phyloP scores from a whole-genome alignment of 208 protist species.

The Phytomonas sp. region DNA sequence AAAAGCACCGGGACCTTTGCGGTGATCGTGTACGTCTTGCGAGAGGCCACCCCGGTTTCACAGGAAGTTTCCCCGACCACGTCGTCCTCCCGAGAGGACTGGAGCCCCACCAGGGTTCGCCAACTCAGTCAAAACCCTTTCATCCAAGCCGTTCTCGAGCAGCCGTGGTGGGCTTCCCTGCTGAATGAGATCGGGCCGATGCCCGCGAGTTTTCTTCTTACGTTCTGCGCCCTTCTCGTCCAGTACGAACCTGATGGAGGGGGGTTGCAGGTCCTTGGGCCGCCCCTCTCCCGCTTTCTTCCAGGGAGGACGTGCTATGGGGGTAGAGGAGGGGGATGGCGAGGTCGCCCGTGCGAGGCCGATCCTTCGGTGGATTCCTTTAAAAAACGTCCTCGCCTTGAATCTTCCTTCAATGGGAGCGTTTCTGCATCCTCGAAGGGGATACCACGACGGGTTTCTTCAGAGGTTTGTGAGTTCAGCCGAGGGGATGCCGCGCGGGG shows the following conservation, averaged over 20 bases:
- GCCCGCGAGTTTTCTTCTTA: constrained; percentile 24
- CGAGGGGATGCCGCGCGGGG: too few species aligned
- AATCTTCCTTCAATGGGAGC: background rate
- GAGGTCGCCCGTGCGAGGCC: too few species aligned
- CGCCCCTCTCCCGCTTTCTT: constrained; percentile 30
- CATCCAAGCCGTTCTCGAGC: constrained; percentile 26
- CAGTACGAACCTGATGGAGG: constrained; percentile 49
- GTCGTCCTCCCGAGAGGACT: background rate
- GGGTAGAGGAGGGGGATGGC: constrained; percentile 2
- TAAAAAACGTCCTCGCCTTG: background rate
- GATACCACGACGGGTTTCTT: background rate
- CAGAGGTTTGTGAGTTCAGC: too few species aligned
- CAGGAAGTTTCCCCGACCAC: background rate
- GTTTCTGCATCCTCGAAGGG: background rate
- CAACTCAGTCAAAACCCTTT: constrained; percentile 13
- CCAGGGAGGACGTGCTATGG: background rate
- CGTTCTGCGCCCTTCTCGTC: constrained; percentile 39
- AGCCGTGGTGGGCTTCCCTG: constrained; percentile 33
- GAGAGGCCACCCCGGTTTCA: constrained; percentile 16
- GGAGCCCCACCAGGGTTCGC: background rate
- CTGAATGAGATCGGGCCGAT: constrained; percentile 29
- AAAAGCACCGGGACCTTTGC: constrained; percentile 25
- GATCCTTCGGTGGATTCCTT: too few species aligned
- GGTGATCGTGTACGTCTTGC: constrained; percentile 39
- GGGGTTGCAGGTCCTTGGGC: constrained; percentile 57